Percentiles rank a stretch among this genome's conserved stretches.
Evolutionary conservation across 2,329 filamentous ascomycete species (phyloP).

Genomic region (Colletotrichum lindemuthianum): DNA sequence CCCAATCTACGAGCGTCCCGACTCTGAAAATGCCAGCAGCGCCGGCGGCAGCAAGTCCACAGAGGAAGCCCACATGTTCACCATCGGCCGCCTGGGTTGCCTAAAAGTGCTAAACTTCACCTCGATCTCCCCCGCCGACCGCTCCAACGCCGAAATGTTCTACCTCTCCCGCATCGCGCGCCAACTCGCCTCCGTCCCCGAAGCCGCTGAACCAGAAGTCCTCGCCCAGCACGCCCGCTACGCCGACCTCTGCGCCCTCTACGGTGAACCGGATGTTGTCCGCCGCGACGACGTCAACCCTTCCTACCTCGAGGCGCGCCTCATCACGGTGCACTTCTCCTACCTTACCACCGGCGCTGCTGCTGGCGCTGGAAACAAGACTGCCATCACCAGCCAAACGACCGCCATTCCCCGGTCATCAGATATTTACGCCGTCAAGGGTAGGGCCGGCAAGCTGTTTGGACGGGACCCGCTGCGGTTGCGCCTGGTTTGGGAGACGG

Average conservation of each 20-base stretch:
- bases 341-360: constrained; percentile 34
- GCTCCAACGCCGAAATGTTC: constrained; percentile 90
- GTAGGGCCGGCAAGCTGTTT: constrained; percentile 79
- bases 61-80: constrained; percentile 91
- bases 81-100: constrained; percentile 76
- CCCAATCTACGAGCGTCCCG: constrained; percentile 75
- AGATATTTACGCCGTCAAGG: constrained; percentile 84
- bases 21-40: constrained; percentile 45
- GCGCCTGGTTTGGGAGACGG: constrained; percentile 85
- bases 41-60: constrained; percentile 58
- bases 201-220: constrained; percentile 63
- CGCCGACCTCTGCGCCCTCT: constrained; percentile 75
- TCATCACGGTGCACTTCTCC: constrained; percentile 73
- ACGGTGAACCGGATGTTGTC: constrained; percentile 76
- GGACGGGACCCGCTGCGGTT: constrained; percentile 70
- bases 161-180: constrained; percentile 87
- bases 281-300: constrained; percentile 72
- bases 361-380: constrained; percentile 12
- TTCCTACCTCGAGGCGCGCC: constrained; percentile 81
- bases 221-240: constrained; percentile 77
- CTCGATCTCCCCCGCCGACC: constrained; percentile 75
- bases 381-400: constrained; percentile 40
- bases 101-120: constrained; percentile 80
- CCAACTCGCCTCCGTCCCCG: constrained; percentile 72
- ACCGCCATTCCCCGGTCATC: constrained; percentile 77